Evolutionary conservation across 257 asterid genomes (phyloP), one percentile per base, ranked within the genome.

Genomic region (Striga asiatica): DNA sequence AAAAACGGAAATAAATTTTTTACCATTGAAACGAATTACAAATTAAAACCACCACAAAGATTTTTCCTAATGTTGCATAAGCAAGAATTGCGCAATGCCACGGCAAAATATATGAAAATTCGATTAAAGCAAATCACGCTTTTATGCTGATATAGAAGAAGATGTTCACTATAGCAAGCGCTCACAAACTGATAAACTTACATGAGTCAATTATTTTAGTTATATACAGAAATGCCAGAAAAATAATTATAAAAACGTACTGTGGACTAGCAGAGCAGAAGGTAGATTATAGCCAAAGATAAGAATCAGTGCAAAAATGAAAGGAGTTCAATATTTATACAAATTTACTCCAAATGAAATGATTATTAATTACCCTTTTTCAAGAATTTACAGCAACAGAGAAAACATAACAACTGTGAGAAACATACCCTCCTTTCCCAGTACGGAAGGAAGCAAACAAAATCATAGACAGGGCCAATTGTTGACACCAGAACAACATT

Each of bases 341-440:
- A 31, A 31, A 31, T 31, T 1, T 5, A 31, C 37, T 28, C 11
- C 47, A 31, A 28, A 42, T 0, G 43, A 39, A 22, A 41, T 8
- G 47, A 22, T 29, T 24, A 52, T 24, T 66, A n/a, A n/a, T n/a
- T n/a, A n/a, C 21, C 10, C 47, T 29, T 41, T 27, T 31, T 17
- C 25, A 58, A 48, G 8, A 58, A 55, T 35, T 17, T 31, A 64
- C 35, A 16, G 20, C 34, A 54, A 54, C 5, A 0, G 55, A 16
- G 14, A 39, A 68, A 45, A 8, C 48, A 43, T 13, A 19, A 6
- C 39, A 27, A 57, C 6, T 41, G 41, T 17, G 13, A 55, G 25
- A 71, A 65, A 23, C 77, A 45, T 74, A 78, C 95, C 79, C 85
- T 76, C 63, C 83, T 74, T 78, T 86, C 94, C 97, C 96, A 83